Base-by-base conservation (phyloP, 352 stramenopile species). In the Pythium scleroteichum region DNA sequence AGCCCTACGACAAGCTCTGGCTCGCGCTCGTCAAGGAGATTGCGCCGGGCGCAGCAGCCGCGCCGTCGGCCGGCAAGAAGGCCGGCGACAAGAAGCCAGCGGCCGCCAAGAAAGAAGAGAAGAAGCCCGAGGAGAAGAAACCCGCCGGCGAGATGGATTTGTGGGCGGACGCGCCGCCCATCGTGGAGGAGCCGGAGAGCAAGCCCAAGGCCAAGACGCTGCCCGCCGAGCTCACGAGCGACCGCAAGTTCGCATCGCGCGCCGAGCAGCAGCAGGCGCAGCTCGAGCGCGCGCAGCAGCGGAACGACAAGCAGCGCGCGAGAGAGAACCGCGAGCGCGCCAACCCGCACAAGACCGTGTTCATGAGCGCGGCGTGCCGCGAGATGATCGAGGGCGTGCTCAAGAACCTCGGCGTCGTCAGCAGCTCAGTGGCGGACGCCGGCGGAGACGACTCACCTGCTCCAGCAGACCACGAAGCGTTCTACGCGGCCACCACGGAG, bases 1-100 rank as follows among this genome's bases (percentile, higher is more conserved):
- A 99, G 59, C 97, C 96, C 13, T 99, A 97, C 74, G 78, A 87
- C 20, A 87, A 90, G 14, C 87, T 98, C n/a, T 99, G 95, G 93
- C 72, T 95, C 33, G 51, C 68, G 16, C 68, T 94, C 39, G 62
- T 56, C 5, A 50, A 62, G 27, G 52, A 57, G 20, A 29, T 38
- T 3, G 40, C 45, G 46, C 33, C 63, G 2, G 41, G 8, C 2
- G 41, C 23, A 22, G 23, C 51, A n/a, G 29, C 47, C 27, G 16
- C 38, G 22, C 35, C 62, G 41, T 32, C 32, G 17, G 35, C 13
- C 22, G 20, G 67, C 41, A 39, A 49, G 38, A 33, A 59, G 2
- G 23, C 38, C 12, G 59, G 58, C 33, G 48, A 27, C 19, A 56
- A 52, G 33, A 51, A 59, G 9, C 22, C 19, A 9, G 26, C 39